These are phyloP conservation scores for Chlorella vulgaris DNA, from an alignment of 139 green algal genomes.

Conservation along the genomic window DNA sequence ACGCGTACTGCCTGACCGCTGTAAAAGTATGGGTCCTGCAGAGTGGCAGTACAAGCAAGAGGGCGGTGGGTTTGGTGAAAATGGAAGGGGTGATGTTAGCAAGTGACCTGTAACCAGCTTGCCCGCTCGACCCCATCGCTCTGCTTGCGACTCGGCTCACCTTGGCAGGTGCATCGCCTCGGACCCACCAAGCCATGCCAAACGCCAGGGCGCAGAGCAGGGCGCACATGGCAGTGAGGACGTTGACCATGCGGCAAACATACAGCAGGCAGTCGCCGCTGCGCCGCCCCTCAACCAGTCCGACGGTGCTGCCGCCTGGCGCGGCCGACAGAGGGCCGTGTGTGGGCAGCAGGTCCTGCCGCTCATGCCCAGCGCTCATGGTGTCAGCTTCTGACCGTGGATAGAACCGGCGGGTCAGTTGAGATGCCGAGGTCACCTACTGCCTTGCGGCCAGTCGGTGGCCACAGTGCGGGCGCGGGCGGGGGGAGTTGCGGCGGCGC, in stretches of 20 bases:
- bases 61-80: too few relatives aligned
- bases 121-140: too few relatives aligned
- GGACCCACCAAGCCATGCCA: conserved; percentile 23
- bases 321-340: not conserved
- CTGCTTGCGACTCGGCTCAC: too few relatives aligned
- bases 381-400: not conserved
- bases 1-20: conserved; percentile 44
- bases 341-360: conserved; percentile 13
- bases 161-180: conserved; percentile 4
- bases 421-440: too few relatives aligned
- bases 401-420: too few relatives aligned
- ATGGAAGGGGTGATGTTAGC: too few relatives aligned
- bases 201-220: conserved; percentile 39
- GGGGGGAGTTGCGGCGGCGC: not conserved
- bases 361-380: conserved; percentile 10
- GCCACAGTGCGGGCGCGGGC: not conserved
- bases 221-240: conserved; percentile 32
- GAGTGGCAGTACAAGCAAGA: not conserved
- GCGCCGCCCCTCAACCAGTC: not conserved
- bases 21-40: conserved; percentile 22
- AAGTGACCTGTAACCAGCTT: too few relatives aligned
- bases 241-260: conserved; percentile 38
- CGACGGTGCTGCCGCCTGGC: not conserved
- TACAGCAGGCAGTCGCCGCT: conserved; percentile 25
- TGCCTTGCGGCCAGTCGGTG: not conserved